Evolutionary conservation across 306 rosid species (phyloP).

Genomic region (Psophocarpus tetragonolobus): DNA sequence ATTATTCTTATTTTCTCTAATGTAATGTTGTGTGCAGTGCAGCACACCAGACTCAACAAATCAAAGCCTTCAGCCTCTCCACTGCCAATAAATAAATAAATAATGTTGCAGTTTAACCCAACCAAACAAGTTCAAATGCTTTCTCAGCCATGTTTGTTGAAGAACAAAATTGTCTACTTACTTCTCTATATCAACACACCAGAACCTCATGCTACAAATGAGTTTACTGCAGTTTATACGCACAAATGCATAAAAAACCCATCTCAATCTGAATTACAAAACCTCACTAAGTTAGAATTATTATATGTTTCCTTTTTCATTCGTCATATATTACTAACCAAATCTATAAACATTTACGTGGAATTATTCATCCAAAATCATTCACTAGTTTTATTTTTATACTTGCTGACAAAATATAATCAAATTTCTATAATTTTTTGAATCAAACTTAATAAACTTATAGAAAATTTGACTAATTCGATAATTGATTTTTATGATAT

Average conservation of each 20-base stretch:
- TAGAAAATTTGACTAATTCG: too few relatives aligned
- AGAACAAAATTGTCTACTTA: not conserved
- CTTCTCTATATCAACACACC: too few relatives aligned
- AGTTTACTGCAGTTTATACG: not conserved
- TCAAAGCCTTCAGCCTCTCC: too few relatives aligned
- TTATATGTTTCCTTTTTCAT: not conserved
- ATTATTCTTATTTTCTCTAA: too few relatives aligned
- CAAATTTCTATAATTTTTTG: too few relatives aligned
- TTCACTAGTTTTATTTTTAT: not conserved
- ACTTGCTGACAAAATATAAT: too few relatives aligned
- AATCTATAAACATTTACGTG: not conserved
- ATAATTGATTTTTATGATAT: too few relatives aligned
- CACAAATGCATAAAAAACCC: not conserved
- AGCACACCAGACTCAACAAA: too few relatives aligned
- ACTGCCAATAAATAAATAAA: not conserved
- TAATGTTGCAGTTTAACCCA: not conserved
- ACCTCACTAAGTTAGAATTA: not conserved
- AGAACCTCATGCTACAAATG: not conserved
- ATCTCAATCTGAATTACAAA: not conserved
- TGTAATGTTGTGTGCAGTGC: too few relatives aligned
- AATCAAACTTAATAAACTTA: too few relatives aligned
- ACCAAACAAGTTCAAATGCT: constrained; percentile 9
- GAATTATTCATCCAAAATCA: not conserved
- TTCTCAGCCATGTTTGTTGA: not conserved
- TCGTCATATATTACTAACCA: not conserved